Conservation (phyloP, 2,329 filamentous ascomycete species). For the Colletotrichum lupini region DNA sequence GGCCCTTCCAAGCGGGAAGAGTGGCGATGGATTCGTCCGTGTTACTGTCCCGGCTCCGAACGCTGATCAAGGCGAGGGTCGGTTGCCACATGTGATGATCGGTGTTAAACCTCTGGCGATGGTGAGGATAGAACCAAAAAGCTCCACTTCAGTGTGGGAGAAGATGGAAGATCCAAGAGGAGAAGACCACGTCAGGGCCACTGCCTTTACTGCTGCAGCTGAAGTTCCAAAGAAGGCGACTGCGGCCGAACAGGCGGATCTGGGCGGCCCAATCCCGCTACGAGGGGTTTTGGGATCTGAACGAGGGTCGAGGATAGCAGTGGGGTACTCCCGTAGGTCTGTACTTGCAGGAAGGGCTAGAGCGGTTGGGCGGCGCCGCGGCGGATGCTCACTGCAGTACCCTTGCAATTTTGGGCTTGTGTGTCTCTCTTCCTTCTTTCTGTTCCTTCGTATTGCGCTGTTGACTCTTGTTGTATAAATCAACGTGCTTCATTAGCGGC, state of each 20-base stretch:
- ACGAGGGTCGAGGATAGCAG: neutral
- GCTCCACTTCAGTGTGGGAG: neutral
- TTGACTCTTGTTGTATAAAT: neutral
- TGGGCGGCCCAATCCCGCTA: neutral
- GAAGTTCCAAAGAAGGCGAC: neutral
- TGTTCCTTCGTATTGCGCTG: neutral
- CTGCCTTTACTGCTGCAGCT: conserved; percentile 4
- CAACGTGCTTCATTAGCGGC: neutral
- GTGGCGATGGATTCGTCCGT: neutral
- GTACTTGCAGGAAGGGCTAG: neutral
- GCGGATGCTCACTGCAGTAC: neutral
- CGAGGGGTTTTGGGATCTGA: neutral
- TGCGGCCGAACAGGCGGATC: neutral
- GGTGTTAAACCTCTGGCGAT: neutral
- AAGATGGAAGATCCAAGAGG: neutral
- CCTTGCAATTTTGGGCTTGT: neutral
- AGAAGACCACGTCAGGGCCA: neutral
- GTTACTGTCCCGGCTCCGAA: neutral
- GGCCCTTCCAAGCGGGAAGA: neutral
- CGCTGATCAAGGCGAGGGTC: neutral
- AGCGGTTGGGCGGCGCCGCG: neutral
- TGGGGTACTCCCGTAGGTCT: neutral
- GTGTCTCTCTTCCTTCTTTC: neutral
- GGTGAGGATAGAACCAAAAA: neutral
- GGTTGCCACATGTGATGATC: neutral